Evolutionary conservation across 371 early-diverging fungal species (phyloP).

Genomic region (Gilbertella persicaria): DNA sequence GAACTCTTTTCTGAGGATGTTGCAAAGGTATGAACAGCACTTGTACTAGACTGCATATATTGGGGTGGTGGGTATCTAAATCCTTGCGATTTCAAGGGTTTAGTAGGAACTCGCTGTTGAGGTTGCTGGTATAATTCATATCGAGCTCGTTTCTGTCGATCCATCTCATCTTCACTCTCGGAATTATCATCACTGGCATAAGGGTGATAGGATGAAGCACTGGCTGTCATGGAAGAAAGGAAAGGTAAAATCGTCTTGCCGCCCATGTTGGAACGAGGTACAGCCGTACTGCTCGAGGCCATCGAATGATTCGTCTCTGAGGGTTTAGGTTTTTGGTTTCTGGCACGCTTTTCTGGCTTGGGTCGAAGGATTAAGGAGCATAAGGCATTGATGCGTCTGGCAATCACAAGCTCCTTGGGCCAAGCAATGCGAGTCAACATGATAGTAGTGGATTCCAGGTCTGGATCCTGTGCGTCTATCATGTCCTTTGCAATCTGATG

Average conservation of each 20-base stretch:
- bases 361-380: slow-evolving; percentile 55
- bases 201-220: slow-evolving; percentile 6
- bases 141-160: slow-evolving; percentile 9
- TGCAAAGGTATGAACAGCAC: not conserved
- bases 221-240: slow-evolving; percentile 4
- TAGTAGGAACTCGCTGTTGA: slow-evolving; percentile 12
- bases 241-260: slow-evolving; percentile 6
- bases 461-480: slow-evolving; percentile 2
- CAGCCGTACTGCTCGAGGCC: not conserved
- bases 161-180: slow-evolving; percentile 23
- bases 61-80: slow-evolving; percentile 15
- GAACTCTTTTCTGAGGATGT: not conserved
- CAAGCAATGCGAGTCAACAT: slow-evolving; percentile 46
- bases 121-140: slow-evolving; percentile 9
- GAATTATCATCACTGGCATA: slow-evolving; percentile 18
- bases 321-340: slow-evolving; percentile 7
- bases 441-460: slow-evolving; percentile 11
- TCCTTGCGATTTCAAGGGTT: slow-evolving; percentile 24
- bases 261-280: not conserved
- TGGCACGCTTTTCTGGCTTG: slow-evolving; percentile 32
- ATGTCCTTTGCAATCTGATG: slow-evolving; percentile 25
- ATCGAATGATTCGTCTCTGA: not conserved
- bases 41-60: no score
- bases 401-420: slow-evolving; percentile 57
- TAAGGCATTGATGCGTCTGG: slow-evolving; percentile 55